Base-by-base conservation (phyloP, 1,284 basidiomycete genomes). In the Puccinia hordei region DNA sequence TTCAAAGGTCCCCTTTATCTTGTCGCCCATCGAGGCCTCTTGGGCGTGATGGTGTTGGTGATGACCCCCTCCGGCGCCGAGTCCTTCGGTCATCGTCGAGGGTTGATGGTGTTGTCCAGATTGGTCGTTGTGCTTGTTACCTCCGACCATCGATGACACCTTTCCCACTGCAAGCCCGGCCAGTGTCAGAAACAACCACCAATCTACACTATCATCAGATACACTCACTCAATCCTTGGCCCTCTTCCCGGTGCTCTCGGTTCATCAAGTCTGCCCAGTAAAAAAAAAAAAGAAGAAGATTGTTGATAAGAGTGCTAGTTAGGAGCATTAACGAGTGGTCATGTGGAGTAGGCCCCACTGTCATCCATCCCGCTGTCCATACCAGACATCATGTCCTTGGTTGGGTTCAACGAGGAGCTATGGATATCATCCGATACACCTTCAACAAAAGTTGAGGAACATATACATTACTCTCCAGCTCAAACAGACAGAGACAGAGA, bases 1-100 rank as follows among this genome's bases (percentile, higher is more conserved):
- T 24, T 73, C 71, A 41, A 35, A 73, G 15, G 71, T 73, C 0
- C 71, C 71, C 55, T 73, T 73, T 4, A 73, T 22, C 27, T 73
- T 73, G 53, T 73, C 71, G 27, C 71, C 71, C 71, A 73, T 57
- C 63, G 35, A 66, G 10, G 63, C 38, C 17, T 66, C 41, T 22
- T 66, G 33, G n/a, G 1, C 27, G n/a, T n/a, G n/a, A 2, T 8
- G 41, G 41, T 44, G 13, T 9, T 19, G 27, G 19, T 66, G 22
- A 2, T n/a, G 27, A 24, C 38, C 63, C 15, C 38, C 63, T 5
- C 24, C 63, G 63, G 13, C 63, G 22, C 24, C 63, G 63, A 46
- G 24, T 24, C 63, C 63, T 1, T 38, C 63, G 35, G 44, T 66
- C 63, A 66, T 66, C 38, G 41, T 66, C 3, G 63, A 66, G 17